Evolutionary conservation across 2,329 filamentous ascomycete genomes (phyloP).

Genomic region (Ceratocystis cubensis): DNA sequence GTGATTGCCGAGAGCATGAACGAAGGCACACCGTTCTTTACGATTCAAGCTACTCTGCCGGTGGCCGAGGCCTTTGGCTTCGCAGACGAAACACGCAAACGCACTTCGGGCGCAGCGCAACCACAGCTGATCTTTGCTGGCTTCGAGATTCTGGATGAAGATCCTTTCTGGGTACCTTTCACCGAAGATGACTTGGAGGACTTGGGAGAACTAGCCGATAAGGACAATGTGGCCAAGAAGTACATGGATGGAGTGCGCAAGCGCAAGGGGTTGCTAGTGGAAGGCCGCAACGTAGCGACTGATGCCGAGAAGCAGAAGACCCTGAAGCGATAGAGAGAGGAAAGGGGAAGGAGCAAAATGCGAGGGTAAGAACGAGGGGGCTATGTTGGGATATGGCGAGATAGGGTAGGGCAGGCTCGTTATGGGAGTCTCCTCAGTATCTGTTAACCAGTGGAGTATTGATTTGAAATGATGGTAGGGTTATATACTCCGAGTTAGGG

Average conservation of each 20-base stretch:
- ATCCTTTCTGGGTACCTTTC: constrained; percentile 94
- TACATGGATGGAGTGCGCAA: constrained; percentile 85
- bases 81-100: constrained; percentile 88
- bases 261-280: constrained; percentile 78
- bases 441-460: background rate
- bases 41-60: constrained; percentile 73
- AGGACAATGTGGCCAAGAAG: constrained; percentile 88
- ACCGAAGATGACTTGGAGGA: constrained; percentile 96
- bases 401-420: too few relatives aligned
- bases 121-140: constrained; percentile 90
- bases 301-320: constrained; percentile 88
- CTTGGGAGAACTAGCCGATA: constrained; percentile 81
- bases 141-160: constrained; percentile 84
- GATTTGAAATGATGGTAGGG: background rate
- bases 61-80: constrained; percentile 96
- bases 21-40: constrained; percentile 93
- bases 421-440: too few relatives aligned
- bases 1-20: constrained; percentile 87
- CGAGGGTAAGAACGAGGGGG: background rate
- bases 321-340: constrained; percentile 41
- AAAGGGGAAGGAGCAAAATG: background rate
- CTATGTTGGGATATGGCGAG: background rate
- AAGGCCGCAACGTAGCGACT: constrained; percentile 60
- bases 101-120: constrained; percentile 77
- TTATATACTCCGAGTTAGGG: background rate